Evolutionary conservation across 345 rosid genomes (phyloP).

Genomic region (Eucalyptus paniculata): DNA sequence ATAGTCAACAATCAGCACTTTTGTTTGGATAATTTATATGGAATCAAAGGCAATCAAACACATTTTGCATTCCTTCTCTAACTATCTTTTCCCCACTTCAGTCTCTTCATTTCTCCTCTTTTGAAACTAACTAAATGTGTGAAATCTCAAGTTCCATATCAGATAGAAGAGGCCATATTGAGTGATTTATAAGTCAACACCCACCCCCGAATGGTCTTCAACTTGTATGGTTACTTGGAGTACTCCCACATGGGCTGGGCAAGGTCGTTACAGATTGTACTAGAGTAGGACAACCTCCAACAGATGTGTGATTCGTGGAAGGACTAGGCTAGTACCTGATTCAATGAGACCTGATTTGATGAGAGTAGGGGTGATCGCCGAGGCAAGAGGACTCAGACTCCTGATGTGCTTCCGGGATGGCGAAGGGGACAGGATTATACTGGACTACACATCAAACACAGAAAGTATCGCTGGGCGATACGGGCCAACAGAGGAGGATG

Average conservation of each 20-base stretch:
- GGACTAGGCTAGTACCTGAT: background rate
- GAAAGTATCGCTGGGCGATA: background rate
- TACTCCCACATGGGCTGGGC: background rate
- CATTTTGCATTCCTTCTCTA: background rate
- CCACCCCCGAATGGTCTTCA: background rate
- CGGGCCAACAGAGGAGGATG: background rate
- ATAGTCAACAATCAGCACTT: background rate
- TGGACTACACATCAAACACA: background rate
- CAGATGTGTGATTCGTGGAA: background rate
- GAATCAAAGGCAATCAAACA: background rate
- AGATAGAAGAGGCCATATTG: background rate
- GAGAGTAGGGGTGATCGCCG: background rate
- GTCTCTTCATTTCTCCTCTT: background rate
- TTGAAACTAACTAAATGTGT: background rate
- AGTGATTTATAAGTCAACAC: background rate
- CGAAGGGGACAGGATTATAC: background rate
- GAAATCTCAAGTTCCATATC: background rate
- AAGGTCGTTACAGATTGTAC: background rate
- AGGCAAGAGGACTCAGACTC: background rate
- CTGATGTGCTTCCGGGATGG: background rate
- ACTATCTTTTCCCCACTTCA: background rate
- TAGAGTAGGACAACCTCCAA: background rate
- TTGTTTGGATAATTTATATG: background rate
- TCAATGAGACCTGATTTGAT: background rate
- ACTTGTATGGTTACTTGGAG: background rate